Evolutionary conservation across 1,139 yeast species (phyloP), one percentile per base, ranked within the genome.

Genomic region (Hyphopichia burtonii): DNA sequence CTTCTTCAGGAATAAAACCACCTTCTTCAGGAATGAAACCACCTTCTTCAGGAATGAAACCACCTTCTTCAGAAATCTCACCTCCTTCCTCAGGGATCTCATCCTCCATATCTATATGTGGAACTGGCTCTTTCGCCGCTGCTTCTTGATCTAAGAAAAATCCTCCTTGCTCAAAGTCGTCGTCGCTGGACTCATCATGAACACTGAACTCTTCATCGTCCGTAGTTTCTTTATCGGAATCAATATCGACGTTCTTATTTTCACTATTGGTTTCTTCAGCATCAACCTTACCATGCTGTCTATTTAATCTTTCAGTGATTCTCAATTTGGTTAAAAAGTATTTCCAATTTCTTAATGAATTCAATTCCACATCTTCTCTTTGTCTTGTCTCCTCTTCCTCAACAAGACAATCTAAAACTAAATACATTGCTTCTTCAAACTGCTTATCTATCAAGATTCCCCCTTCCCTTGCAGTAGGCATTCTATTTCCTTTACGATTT

Each of bases 371-470:
- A 27, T 74, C 68, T 36, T 63, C 64, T 42, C 74, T 66, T 41
- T 68, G 70, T 27, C 69, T 71, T 36, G 80, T 81, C 36, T 71
- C 75, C 43, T 82, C 86, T 41, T 73, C 73, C 40, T 82, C 83
- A 36, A 65, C 55, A 36, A 89, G 56, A 25, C 78, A 78, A 7
- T 78, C 78, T 36, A 83, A 69, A 0, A 84, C 82, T 0, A 73
- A 66, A 22, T 67, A 56, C 31, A 90, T 71, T 0, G 96, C 96
- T 34, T 86, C 95, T 46, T 69, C 68, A 49, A 66, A 80, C 52
- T 83, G 83, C 27, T 56, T 55, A 3, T 86, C 83, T 9, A 91
- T 81, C 2, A 93, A 85, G 22, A 90, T 76, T 1, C 99, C 99
- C 3, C 84, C 82, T 41, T 83, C 78, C 43, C 72, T 69, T 0